phyloP scores from a whole-genome alignment of 2,329 filamentous ascomycete genomes.

The Ophiostoma tasmaniense region DNA sequence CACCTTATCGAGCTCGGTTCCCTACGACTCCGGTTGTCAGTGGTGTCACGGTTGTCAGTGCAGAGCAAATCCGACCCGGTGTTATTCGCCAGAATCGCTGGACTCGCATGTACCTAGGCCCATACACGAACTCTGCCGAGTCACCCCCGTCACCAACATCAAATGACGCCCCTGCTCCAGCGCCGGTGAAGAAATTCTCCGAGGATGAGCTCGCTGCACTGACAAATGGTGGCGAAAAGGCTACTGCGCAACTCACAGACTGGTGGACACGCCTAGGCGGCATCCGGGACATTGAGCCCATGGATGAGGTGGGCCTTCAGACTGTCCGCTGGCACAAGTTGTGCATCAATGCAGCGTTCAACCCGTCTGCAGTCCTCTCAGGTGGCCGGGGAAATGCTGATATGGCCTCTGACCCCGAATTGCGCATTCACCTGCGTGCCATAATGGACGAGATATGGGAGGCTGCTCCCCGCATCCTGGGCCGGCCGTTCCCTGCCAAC shows the following conservation, averaged over 20 bases:
- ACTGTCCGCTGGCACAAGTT: constrained; percentile 68
- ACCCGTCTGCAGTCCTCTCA: constrained; percentile 60
- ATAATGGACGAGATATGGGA: constrained; percentile 63
- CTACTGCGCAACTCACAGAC: constrained; percentile 42
- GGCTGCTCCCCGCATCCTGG: constrained; percentile 55
- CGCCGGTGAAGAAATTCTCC: background rate
- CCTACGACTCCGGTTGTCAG: constrained; percentile 52
- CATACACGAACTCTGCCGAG: constrained; percentile 43
- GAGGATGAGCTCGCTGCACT: constrained; percentile 4
- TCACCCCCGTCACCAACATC: background rate
- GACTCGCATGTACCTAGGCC: constrained; percentile 63
- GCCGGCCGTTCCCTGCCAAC: constrained; percentile 48
- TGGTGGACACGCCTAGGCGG: constrained; percentile 49
- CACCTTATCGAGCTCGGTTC: constrained; percentile 55
- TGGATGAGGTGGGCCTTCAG: constrained; percentile 57
- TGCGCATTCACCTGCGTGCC: constrained; percentile 52
- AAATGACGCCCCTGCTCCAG: background rate
- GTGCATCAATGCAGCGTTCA: constrained; percentile 68
- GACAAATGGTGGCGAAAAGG: constrained; percentile 28
- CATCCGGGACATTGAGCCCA: constrained; percentile 53
- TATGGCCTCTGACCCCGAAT: constrained; percentile 54
- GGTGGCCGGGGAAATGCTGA: constrained; percentile 56
- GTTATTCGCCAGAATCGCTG: constrained; percentile 62
- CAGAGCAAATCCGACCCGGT: constrained; percentile 55
- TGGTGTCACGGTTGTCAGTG: constrained; percentile 61